A percentile compares a stretch with the other conserved stretches of the same genome.
Conservation (phyloP, 192 early-diverging fungal species). For the Cetraspora pellucida region DNA sequence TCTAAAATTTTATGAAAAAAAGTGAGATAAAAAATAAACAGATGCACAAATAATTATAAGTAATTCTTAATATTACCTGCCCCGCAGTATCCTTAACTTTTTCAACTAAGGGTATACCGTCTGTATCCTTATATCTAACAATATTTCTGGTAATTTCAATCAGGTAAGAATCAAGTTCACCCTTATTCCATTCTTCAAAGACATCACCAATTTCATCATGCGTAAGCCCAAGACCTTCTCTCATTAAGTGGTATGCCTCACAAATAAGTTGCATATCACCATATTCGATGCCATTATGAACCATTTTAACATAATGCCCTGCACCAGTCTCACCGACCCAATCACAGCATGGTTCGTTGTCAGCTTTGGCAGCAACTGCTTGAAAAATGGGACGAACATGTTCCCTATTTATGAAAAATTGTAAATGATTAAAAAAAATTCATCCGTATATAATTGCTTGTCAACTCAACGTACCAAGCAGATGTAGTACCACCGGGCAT, state of each 20-base stretch:
- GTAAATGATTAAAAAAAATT: not conserved
- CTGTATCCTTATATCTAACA: slow-evolving; percentile 88
- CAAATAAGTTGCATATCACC: slow-evolving; percentile 99
- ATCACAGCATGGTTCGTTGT: slow-evolving; percentile 94
- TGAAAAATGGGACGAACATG: slow-evolving; percentile 97
- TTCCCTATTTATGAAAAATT: slow-evolving; percentile 51
- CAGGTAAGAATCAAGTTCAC: slow-evolving; percentile 94
- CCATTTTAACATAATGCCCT: slow-evolving; percentile 99
- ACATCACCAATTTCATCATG: slow-evolving; percentile 89
- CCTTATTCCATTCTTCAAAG: slow-evolving; percentile 96
- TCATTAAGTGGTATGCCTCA: slow-evolving; percentile 94
- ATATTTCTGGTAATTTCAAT: slow-evolving; percentile 97
- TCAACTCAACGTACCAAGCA: slow-evolving; percentile 71
- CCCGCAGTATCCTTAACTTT: slow-evolving; percentile 97
- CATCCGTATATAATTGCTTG: too few relatives aligned
- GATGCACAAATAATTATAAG: not conserved
- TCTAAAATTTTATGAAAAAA: slow-evolving; percentile 46
- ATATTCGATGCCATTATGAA: slow-evolving; percentile 99
- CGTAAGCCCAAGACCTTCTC: slow-evolving; percentile 77
- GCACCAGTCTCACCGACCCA: slow-evolving; percentile 98
- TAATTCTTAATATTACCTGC: slow-evolving; percentile 50
- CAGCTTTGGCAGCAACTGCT: slow-evolving; percentile 84
- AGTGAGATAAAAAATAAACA: slow-evolving; percentile 23
- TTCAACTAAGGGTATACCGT: slow-evolving; percentile 84
- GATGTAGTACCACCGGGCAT: slow-evolving; percentile 96